Evolutionary conservation across 257 asterid genomes (phyloP).

Genomic region (Sherardia arvensis): DNA sequence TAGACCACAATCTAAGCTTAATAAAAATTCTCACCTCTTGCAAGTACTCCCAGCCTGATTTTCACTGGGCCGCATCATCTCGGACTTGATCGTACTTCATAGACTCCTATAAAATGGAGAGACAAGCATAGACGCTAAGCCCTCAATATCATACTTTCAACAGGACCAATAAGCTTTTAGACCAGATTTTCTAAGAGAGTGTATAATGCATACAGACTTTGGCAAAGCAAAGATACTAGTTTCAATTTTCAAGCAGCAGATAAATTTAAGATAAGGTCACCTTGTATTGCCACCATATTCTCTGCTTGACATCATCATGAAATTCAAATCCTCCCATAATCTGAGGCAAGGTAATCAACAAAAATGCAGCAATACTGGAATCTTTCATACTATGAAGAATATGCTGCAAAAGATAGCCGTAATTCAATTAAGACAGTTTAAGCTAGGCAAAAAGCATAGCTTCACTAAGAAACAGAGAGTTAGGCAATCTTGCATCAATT

Average conservation of each 20-base stretch:
- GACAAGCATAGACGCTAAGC: no score
- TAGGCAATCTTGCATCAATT: neutral
- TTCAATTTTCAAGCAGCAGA: no score
- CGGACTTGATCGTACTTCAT: conserved; percentile 89
- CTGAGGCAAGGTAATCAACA: no score
- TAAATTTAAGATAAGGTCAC: conserved; percentile 20
- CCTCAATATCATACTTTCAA: no score
- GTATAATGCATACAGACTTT: neutral
- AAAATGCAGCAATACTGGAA: conserved; percentile 94
- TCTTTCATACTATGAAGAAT: conserved; percentile 87
- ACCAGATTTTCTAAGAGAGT: no score
- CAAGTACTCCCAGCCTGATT: conserved; percentile 96
- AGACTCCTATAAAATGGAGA: no score
- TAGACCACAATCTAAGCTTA: neutral
- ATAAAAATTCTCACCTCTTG: conserved; percentile 58
- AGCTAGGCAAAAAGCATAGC: neutral
- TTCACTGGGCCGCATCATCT: conserved; percentile 64
- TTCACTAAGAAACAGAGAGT: neutral
- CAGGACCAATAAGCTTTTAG: no score
- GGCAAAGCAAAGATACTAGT: neutral
- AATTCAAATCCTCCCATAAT: no score
- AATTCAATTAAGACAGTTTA: neutral
- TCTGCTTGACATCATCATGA: no score
- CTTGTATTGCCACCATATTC: conserved; percentile 95
- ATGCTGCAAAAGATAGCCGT: conserved; percentile 57